These are phyloP conservation scores for Botrytis elliptica DNA, from an alignment of 2,329 filamentous ascomycete genomes.

Conservation along the genomic window DNA sequence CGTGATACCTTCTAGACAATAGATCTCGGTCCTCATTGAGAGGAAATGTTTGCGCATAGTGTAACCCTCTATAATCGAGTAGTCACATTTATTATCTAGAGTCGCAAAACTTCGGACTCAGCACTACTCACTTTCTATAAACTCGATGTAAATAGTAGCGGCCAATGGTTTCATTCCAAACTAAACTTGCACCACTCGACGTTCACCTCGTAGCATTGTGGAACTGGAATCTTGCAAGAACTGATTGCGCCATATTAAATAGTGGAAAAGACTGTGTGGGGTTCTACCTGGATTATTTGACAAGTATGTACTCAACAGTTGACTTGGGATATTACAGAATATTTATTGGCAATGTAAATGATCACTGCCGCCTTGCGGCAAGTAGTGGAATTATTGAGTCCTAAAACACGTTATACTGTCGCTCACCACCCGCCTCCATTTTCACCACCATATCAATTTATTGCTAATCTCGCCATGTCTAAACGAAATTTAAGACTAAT, in stretches of 20 bases:
- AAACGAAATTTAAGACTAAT: background rate
- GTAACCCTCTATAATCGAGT: accelerated
- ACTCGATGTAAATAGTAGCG: background rate
- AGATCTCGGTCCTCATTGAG: accelerated
- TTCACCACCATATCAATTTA: background rate
- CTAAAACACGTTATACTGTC: accelerated
- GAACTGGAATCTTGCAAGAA: background rate
- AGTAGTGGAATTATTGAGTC: accelerated
- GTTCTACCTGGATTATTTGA: background rate
- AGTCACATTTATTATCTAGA: background rate
- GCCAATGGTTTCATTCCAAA: background rate
- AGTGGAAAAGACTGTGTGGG: background rate
- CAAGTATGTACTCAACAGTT: background rate
- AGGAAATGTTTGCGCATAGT: background rate
- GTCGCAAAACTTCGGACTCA: background rate
- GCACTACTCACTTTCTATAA: background rate
- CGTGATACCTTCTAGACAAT: background rate
- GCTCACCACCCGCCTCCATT: background rate
- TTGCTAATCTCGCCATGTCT: background rate
- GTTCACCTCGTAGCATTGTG: too few relatives aligned
- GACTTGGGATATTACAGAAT: background rate
- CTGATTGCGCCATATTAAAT: accelerated
- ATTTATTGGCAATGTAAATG: accelerated
- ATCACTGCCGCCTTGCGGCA: background rate
- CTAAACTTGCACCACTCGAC: background rate